Evolutionary conservation across 1,284 basidiomycete genomes (phyloP).

Genomic region (Fereydounia khargensis): DNA sequence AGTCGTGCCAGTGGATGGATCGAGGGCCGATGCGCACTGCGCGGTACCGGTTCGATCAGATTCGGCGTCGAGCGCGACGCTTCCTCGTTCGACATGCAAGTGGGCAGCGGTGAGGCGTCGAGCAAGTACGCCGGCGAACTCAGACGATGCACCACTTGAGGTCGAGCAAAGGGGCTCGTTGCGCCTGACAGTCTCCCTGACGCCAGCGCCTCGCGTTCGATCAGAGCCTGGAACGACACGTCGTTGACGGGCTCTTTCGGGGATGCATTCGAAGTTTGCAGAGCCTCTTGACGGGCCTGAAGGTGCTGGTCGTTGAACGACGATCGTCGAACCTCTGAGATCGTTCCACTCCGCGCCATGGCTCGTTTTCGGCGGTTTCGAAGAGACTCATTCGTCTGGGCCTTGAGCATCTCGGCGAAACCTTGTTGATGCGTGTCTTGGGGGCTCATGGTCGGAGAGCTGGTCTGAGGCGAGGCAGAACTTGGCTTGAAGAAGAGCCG

Average conservation of each 20-base stretch:
- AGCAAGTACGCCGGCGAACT: slow-evolving; percentile 34
- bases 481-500: slow-evolving; percentile 32
- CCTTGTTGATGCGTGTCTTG: slow-evolving; percentile 2
- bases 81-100: slow-evolving; percentile 9
- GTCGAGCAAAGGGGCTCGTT: slow-evolving; percentile 5
- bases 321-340: slow-evolving; percentile 23
- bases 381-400: slow-evolving; percentile 34
- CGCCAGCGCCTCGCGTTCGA: slow-evolving; percentile 16
- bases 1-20: slow-evolving; percentile 11
- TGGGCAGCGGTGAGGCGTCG: slow-evolving; percentile 16
- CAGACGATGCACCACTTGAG: slow-evolving; percentile 16
- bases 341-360: slow-evolving; percentile 19
- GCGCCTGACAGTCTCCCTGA: neutral
- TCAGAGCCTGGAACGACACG: slow-evolving; percentile 12
- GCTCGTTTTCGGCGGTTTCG: slow-evolving; percentile 24
- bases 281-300: neutral
- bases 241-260: no score
- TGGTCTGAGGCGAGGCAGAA: no score
- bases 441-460: no score
- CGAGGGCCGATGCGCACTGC: slow-evolving; percentile 7
- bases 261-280: neutral
- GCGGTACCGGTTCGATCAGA: neutral
- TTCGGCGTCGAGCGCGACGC: slow-evolving; percentile 22
- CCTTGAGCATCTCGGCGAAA: slow-evolving; percentile 36
- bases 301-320: slow-evolving; percentile 12